A percentile compares a stretch with the other conserved stretches of the same genome.
phyloP scores from a whole-genome alignment of 495 filamentous ascomycete genomes.

The Daldinia caldariorum region DNA sequence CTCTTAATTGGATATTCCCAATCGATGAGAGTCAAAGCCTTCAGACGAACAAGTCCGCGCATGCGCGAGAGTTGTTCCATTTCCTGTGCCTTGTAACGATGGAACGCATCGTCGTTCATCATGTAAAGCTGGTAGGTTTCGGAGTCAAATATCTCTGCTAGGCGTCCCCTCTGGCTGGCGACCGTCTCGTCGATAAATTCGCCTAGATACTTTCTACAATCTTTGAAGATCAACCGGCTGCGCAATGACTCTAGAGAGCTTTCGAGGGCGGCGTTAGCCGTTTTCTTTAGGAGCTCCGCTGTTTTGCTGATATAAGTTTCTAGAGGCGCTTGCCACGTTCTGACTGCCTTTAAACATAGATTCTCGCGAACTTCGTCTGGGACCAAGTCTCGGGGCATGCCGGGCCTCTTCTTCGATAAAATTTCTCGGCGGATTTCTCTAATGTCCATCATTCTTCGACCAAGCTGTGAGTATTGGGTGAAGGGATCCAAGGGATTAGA shows the following conservation, averaged over 20 bases:
- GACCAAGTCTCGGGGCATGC: slow-evolving; percentile 55
- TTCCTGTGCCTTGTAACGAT: slow-evolving; percentile 51
- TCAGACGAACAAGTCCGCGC: slow-evolving; percentile 52
- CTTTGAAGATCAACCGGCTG: slow-evolving; percentile 53
- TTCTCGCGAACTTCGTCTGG: slow-evolving; percentile 54
- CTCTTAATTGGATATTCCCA: slow-evolving; percentile 41
- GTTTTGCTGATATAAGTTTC: slow-evolving; percentile 50
- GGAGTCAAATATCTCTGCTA: slow-evolving; percentile 50
- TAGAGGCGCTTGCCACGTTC: slow-evolving; percentile 50
- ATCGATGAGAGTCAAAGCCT: slow-evolving; percentile 45
- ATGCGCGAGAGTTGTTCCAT: slow-evolving; percentile 45
- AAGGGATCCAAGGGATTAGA: slow-evolving; percentile 28
- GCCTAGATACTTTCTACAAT: slow-evolving; percentile 47
- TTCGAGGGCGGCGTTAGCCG: slow-evolving; percentile 48
- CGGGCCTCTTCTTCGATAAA: slow-evolving; percentile 50
- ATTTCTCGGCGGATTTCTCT: slow-evolving; percentile 53
- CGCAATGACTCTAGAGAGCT: slow-evolving; percentile 50
- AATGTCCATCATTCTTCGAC: slow-evolving; percentile 44
- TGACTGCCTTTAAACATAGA: slow-evolving; percentile 51
- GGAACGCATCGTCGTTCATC: slow-evolving; percentile 53
- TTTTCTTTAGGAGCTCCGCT: slow-evolving; percentile 45
- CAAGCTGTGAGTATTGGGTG: slow-evolving; percentile 28
- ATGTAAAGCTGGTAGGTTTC: slow-evolving; percentile 56
- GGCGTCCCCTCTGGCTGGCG: slow-evolving; percentile 39
- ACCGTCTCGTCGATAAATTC: slow-evolving; percentile 49